Evolutionary conservation across 73 alveolate genomes (phyloP), one percentile per base, ranked within the genome.

Genomic region (Paraurostyla sp.): DNA sequence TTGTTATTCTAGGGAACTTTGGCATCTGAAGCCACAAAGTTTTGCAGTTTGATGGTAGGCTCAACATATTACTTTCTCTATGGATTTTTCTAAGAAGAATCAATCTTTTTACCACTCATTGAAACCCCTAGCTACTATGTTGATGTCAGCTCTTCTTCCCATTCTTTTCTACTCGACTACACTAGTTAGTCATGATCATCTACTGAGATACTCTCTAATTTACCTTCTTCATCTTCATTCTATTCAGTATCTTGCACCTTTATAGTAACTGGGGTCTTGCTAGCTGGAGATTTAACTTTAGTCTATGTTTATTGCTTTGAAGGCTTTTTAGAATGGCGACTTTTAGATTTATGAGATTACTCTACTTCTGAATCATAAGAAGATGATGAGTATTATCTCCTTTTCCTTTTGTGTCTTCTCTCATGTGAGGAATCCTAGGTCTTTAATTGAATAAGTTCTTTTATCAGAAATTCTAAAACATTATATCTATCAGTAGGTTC

Each of bases 111-210:
- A 27, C 58, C 33, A 54, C 75, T 43, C 22, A 50, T 60, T 18
- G 89, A 54, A 0, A 54, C 45, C 3, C 65, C 80, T 32, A 78
- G 42, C 2, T 78, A 15, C 40, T 78, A 35, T 7, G 89, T 78
- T 4, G 80, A 51, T 2, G 89, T 78, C 22, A 78, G 80, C 23
- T 78, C 89, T 51, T 78, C 89, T 35, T 78, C 89, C 89, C 89
- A 78, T 51, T 78, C 89, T 38, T 78, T 54, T 22, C 89, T 11
- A 3, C 51, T 20, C 0, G 76, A 54, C n/a, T 78, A 25, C 29
- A 78, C 62, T 16, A 52, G 13, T 25, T 78, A 9, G 30, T 50
- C 89, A 20, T 78, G 4, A 20, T 54, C 78, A 54, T 78, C 89
- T 25, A 78, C 58, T 52, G 89, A 78, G 9, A 78, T 78, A 22